Evolutionary conservation across 768 basidiomycete genomes (phyloP).

Genomic region (Cyclocybe cylindracea): DNA sequence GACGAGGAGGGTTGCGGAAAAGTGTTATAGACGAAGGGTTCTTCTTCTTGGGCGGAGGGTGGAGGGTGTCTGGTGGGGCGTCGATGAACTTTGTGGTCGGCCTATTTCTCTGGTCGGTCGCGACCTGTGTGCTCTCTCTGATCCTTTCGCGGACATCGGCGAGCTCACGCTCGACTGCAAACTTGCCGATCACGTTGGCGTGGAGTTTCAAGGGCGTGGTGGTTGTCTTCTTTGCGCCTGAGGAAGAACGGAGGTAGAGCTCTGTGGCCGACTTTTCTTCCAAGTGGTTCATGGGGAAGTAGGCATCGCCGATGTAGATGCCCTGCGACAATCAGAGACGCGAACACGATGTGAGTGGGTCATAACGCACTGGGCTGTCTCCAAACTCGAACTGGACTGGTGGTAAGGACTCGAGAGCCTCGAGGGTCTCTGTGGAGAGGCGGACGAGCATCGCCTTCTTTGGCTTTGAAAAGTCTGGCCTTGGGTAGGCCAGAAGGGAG

Average conservation of each 20-base stretch:
- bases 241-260: slow-evolving; percentile 67
- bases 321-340: slow-evolving; percentile 40
- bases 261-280: slow-evolving; percentile 66
- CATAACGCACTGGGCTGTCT: slow-evolving; percentile 51
- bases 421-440: slow-evolving; percentile 71
- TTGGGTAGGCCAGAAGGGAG: slow-evolving; percentile 58
- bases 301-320: slow-evolving; percentile 63
- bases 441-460: slow-evolving; percentile 79
- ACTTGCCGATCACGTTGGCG: slow-evolving; percentile 74
- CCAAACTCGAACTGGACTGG: slow-evolving; percentile 65
- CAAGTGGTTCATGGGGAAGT: slow-evolving; percentile 58
- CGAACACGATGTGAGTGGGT: background rate
- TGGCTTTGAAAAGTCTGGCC: slow-evolving; percentile 59
- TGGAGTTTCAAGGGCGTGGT: slow-evolving; percentile 68
- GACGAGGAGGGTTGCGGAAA: slow-evolving; percentile 40
- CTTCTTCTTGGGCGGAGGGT: slow-evolving; percentile 37
- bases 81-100: slow-evolving; percentile 54
- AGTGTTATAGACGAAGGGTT: slow-evolving; percentile 33
- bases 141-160: slow-evolving; percentile 44
- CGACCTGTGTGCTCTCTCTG: slow-evolving; percentile 46
- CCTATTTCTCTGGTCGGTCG: slow-evolving; percentile 40
- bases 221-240: slow-evolving; percentile 49
- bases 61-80: slow-evolving; percentile 39
- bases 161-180: slow-evolving; percentile 65
- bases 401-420: slow-evolving; percentile 56